Base-by-base conservation (phyloP, 495 filamentous ascomycete species). In the Chaetomium cochliodes region DNA sequence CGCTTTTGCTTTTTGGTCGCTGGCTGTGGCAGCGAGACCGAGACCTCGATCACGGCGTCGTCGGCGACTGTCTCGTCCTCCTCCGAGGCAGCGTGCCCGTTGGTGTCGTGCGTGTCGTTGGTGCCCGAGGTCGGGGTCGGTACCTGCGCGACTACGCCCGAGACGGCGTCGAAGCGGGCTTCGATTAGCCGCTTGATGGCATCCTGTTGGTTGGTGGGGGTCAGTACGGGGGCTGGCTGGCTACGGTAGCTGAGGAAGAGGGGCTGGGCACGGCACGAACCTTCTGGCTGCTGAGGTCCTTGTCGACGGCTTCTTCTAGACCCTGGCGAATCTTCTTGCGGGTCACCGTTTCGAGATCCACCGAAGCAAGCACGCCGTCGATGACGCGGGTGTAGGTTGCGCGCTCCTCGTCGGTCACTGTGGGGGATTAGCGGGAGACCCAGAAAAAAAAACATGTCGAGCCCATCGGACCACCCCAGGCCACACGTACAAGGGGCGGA, bases 261-360 rank as follows among this genome's bases (percentile, higher is more conserved):
- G 46, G 15, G 20, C 13, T 0, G 15, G 39, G 5, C 13, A 0
- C 18, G 39, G 5, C 23, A 73, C 83, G 46, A 65, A 92, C 94
- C 86, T 97, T 98, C 74, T 96, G 87, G 23, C 86, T 82, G 60
- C 87, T 89, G 72, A 97, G 84, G 76, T 98, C 93, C 80, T 92
- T 86, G 62, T 88, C 82, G 15, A 79, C 69, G 46, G 80, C 83
- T 64, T 84, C 85, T 76, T 93, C 88, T 7, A 98, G 83, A 28
- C 88, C 90, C 75, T 92, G 90, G 66, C 94, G 90, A 70, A 98
- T 91, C 73, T 88, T 86, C 79, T 98, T 98, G 67, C 92, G 90
- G 28, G 94, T 96, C 64, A 98, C 89, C 41, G 92, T 96, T 62
- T 89, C 85, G 50, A 98, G 85, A 69, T 98, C 92, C 66, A 90